A percentile compares a stretch with the other conserved stretches of the same genome.
These are phyloP conservation scores for Penicillium bovifimosum DNA, from an alignment of 495 filamentous ascomycete species.

Conservation along the genomic window DNA sequence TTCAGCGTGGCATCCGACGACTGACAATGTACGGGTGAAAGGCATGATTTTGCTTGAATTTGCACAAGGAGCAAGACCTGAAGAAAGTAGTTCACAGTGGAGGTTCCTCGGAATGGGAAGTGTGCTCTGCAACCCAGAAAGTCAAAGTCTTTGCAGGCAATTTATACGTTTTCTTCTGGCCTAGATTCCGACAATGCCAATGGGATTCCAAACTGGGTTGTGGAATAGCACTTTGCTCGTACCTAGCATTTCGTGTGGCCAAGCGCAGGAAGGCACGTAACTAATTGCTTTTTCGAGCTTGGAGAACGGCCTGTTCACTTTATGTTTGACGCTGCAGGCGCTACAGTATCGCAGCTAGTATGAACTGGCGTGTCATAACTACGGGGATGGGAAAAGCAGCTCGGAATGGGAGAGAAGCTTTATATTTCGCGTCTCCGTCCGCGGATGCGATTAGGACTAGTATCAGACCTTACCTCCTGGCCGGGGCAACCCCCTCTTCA, in stretches of 20 bases:
- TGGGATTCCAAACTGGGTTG: no score
- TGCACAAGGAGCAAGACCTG: not conserved
- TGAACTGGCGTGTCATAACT: not conserved
- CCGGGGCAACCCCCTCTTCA: not conserved
- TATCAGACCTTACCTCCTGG: not conserved
- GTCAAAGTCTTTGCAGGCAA: not conserved
- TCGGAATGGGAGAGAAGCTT: no score
- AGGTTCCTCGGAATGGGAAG: not conserved
- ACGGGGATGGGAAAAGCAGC: no score
- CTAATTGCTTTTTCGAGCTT: not conserved
- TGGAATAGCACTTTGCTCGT: no score
- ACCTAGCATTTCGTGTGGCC: not conserved
- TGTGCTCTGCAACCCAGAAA: not conserved
- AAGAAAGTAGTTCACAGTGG: not conserved
- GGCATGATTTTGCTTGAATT: conserved; percentile 8
- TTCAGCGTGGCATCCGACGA: conserved; percentile 29
- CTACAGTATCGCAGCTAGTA: not conserved
- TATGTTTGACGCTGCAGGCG: not conserved
- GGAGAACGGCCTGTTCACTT: not conserved
- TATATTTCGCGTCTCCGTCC: no score
- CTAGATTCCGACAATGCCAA: no score
- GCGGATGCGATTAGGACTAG: no score
- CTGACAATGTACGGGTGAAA: conserved; percentile 23
- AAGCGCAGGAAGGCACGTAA: not conserved
- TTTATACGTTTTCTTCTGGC: not conserved